Conservation (phyloP, 805 yeast genomes). For the Metschnikowia sp. region DNA sequence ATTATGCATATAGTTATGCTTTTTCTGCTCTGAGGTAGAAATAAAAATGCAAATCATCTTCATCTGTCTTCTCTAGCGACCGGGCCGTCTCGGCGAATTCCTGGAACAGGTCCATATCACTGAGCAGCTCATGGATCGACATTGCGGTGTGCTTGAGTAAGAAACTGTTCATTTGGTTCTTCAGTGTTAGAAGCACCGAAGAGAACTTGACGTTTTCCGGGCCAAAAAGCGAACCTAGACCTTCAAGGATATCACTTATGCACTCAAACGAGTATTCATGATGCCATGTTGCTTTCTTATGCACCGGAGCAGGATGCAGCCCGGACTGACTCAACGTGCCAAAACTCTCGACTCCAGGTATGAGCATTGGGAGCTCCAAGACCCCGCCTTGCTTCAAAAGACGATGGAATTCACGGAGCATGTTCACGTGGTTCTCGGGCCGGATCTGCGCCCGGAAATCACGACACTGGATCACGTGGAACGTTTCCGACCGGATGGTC, state of each 20-base stretch:
- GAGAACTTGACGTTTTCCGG: slow-evolving; percentile 30
- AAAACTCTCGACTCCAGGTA: slow-evolving; percentile 6
- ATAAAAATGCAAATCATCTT: slow-evolving; percentile 20
- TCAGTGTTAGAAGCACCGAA: slow-evolving; percentile 26
- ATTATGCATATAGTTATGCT: background rate
- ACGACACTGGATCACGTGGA: slow-evolving; percentile 36
- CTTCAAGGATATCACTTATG: background rate
- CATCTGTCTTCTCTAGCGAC: background rate
- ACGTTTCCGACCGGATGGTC: slow-evolving; percentile 26
- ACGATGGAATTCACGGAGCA: slow-evolving; percentile 33
- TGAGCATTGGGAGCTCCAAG: slow-evolving; percentile 28
- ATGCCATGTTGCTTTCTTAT: slow-evolving; percentile 1
- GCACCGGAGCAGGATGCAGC: background rate
- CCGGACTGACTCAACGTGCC: background rate
- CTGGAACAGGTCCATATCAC: slow-evolving; percentile 23
- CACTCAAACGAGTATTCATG: background rate
- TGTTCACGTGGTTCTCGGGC: slow-evolving; percentile 21
- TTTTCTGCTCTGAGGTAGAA: slow-evolving; percentile 27
- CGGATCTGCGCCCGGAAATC: slow-evolving; percentile 35
- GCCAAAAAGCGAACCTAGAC: slow-evolving; percentile 27
- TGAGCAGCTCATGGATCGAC: slow-evolving; percentile 31
- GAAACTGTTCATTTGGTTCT: slow-evolving; percentile 29
- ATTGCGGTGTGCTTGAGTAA: slow-evolving; percentile 28
- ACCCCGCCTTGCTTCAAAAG: slow-evolving; percentile 35
- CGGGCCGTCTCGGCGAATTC: slow-evolving; percentile 1